Evolutionary conservation across 2,329 filamentous ascomycete species (phyloP).

Genomic region (Cyclaneusma minus): DNA sequence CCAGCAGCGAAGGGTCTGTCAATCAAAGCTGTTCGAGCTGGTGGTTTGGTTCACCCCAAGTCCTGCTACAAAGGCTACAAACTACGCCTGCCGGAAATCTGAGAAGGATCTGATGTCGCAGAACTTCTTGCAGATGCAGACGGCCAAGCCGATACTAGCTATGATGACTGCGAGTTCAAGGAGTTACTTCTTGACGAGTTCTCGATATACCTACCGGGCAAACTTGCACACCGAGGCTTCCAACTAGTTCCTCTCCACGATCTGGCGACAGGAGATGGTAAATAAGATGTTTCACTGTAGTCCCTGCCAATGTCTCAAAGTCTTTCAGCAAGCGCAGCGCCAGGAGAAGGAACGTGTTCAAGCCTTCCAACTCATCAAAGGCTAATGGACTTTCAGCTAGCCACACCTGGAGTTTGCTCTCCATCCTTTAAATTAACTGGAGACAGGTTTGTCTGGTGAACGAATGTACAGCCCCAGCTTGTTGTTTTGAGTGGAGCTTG

Average conservation of each 20-base stretch:
- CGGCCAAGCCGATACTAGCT: slow-evolving; percentile 1
- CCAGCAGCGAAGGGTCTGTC: slow-evolving; percentile 18
- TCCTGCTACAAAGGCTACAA: slow-evolving; percentile 14
- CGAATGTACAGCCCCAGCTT: too few species aligned
- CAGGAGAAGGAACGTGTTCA: too few species aligned
- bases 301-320: too few species aligned
- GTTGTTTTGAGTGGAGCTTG: too few species aligned
- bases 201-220: slow-evolving; percentile 31
- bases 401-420: too few species aligned
- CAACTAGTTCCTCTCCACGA: slow-evolving; percentile 42
- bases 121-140: slow-evolving; percentile 5
- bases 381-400: too few species aligned
- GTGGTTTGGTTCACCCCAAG: slow-evolving; percentile 9
- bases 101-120: background rate
- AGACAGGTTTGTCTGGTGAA: too few species aligned
- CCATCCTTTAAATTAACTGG: too few species aligned
- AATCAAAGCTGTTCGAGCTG: too few species aligned
- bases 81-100: slow-evolving; percentile 5
- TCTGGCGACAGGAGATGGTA: slow-evolving; percentile 24
- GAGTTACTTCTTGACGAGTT: slow-evolving; percentile 43
- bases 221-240: slow-evolving; percentile 19
- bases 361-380: too few species aligned
- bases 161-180: slow-evolving; percentile 8
- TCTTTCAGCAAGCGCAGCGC: too few species aligned
- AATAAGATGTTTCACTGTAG: too few species aligned